A percentile compares a stretch with the other conserved stretches of the same genome.
Conservation (phyloP, 1,284 basidiomycete genomes). For the Fistulinella cinereoalba region DNA sequence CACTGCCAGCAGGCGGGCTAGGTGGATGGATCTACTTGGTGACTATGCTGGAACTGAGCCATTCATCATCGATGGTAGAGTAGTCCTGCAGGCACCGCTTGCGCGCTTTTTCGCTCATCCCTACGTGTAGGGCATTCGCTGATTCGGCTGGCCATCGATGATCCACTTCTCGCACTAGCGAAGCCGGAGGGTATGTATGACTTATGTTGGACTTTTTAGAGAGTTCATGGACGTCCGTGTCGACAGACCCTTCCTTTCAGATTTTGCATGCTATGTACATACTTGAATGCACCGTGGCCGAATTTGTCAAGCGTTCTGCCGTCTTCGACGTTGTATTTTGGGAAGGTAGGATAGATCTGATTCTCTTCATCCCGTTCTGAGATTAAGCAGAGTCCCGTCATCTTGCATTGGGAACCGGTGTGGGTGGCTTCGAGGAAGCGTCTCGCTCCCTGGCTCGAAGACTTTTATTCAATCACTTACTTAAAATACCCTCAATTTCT, state of each 20-base stretch:
- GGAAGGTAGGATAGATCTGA: slow-evolving; percentile 40
- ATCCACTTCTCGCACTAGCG: slow-evolving; percentile 55
- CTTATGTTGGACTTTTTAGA: not conserved
- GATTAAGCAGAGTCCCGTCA: slow-evolving; percentile 40
- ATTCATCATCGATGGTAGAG: slow-evolving; percentile 63
- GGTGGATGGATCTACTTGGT: slow-evolving; percentile 69
- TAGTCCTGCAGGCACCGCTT: slow-evolving; percentile 5
- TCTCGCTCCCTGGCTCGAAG: slow-evolving; percentile 52
- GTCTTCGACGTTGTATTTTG: slow-evolving; percentile 68
- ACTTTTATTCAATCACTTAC: slow-evolving; percentile 51
- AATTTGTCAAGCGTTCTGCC: slow-evolving; percentile 49
- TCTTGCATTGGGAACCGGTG: slow-evolving; percentile 40
- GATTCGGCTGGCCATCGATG: slow-evolving; percentile 55
- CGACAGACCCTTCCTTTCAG: slow-evolving; percentile 55
- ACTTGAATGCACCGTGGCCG: slow-evolving; percentile 49
- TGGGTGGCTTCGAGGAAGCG: slow-evolving; percentile 34
- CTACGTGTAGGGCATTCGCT: slow-evolving; percentile 53
- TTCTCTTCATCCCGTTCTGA: not conserved
- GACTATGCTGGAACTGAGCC: slow-evolving; percentile 66
- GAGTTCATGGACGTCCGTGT: not conserved
- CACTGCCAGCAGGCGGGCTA: slow-evolving; percentile 36
- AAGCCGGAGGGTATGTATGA: slow-evolving; percentile 35
- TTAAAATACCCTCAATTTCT: slow-evolving; percentile 35
- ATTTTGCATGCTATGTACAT: slow-evolving; percentile 56
- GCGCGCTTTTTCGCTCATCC: not conserved